These are phyloP conservation scores for Cairneyella variabilis DNA, from an alignment of 495 filamentous ascomycete genomes.

Conservation along the genomic window DNA sequence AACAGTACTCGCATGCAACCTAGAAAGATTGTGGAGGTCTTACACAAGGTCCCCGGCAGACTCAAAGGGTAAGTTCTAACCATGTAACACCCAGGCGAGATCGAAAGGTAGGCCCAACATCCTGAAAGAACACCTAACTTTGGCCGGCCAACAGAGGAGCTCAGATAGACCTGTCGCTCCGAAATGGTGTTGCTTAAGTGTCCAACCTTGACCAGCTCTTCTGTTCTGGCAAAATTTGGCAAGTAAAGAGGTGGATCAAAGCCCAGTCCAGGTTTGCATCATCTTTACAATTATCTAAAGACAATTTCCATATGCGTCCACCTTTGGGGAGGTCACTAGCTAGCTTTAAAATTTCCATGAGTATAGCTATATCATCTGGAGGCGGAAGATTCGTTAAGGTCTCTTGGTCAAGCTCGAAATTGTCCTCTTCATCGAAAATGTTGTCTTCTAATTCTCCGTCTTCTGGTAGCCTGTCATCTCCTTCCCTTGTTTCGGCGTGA, in stretches of 20 bases:
- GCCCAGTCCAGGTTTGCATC: slow-evolving; percentile 9
- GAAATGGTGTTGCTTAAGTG: not conserved
- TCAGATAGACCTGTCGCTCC: not conserved
- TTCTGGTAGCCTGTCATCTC: not conserved
- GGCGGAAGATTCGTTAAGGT: not conserved
- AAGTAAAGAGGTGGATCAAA: not conserved
- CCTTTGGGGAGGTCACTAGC: no score
- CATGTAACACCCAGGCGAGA: slow-evolving; percentile 14
- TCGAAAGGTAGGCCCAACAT: slow-evolving; percentile 14
- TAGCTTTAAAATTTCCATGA: not conserved
- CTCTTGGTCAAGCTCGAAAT: not conserved
- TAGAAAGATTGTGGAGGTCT: not conserved
- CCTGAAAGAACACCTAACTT: slow-evolving; percentile 14
- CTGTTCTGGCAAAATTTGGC: not conserved
- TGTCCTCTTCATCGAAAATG: not conserved
- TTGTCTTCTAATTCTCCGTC: not conserved
- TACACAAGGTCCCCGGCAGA: slow-evolving; percentile 11
- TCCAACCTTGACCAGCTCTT: not conserved
- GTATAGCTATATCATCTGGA: not conserved
- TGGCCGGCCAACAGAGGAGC: not conserved
- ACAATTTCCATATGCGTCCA: not conserved
- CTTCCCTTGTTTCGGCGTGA: not conserved
- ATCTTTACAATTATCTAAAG: not conserved
- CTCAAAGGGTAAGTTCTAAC: slow-evolving; percentile 13
- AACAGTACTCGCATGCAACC: not conserved